Evolutionary conservation across 495 filamentous ascomycete genomes (phyloP), one percentile per base, ranked within the genome.

Genomic region (Penicillium cosmopolitanum): DNA sequence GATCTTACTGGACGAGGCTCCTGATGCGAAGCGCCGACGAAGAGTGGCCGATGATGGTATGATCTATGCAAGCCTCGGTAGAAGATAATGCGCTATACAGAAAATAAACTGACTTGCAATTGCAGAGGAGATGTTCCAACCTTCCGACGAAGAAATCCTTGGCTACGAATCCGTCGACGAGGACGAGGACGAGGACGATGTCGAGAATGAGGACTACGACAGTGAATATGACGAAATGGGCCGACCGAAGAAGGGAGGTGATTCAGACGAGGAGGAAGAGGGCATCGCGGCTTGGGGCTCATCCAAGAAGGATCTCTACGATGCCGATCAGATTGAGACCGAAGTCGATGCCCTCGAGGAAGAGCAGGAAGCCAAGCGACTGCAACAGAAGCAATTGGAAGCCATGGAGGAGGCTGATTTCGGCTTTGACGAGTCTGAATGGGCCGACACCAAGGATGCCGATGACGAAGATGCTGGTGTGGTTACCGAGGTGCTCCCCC

Each of bases 341-440:
- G 94, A 97, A 71, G 86, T 87, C 53, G 94, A 96, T 80, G 93
- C 94, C 1, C 71, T 95, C 56, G 93, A 93, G 63, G 95, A 98
- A 78, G 96, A 98, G 71, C 83, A 84, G 7, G 95, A 98, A 67
- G 95, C 94, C 23, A 85, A 85, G 65, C 78, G 93, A 47, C 70
- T 98, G 28, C 95, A 98, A 73, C 84, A 91, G 68, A 97, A 96
- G 82, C 93, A 92, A 63, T 71, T 97, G 48, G 78, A 90, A 64
- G 85, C 87, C 58, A 91, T 97, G 87, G 81, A 86, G 15, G 93
- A 95, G 66, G 90, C 87, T 42, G 96, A 98, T 69, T 98, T 96
- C 66, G 87, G 90, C 1, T 96, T 97, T 55, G 91, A 97, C 62
- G 91, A 96, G 70, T 82, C 83, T 40, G 92, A 94, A 55, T 97